phyloP scores from a whole-genome alignment of 352 stramenopile species.

The Globisporangium irregulare region DNA sequence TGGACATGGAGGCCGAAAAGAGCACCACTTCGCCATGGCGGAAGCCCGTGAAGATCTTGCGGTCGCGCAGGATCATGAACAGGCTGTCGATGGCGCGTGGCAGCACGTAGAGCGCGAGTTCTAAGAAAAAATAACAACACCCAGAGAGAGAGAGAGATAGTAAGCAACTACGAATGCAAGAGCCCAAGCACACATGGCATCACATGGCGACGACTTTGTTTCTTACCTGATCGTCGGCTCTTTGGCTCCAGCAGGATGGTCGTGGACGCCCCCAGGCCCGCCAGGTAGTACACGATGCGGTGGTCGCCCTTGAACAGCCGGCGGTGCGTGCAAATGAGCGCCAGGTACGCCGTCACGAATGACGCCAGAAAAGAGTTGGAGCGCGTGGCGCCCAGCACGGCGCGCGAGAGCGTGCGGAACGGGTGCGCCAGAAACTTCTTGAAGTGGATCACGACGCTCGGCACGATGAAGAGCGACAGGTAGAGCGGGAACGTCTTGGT shows the following conservation, averaged over 20 bases:
- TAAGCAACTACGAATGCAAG: too few relatives aligned
- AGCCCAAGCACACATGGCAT: too few relatives aligned
- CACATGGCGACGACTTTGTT: too few relatives aligned
- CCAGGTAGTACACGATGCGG: constrained; percentile 74
- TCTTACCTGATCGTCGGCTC: constrained; percentile 54
- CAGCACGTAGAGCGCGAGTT: constrained; percentile 77
- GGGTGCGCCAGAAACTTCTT: constrained; percentile 72
- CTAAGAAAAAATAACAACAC: constrained; percentile 5
- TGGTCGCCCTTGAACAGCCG: constrained; percentile 56
- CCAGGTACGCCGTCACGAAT: constrained; percentile 73
- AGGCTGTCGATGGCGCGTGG: constrained; percentile 75
- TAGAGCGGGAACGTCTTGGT: constrained; percentile 74
- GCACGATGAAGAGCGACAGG: constrained; percentile 83
- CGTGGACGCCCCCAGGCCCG: constrained; percentile 55
- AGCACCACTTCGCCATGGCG: constrained; percentile 68
- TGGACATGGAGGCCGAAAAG: constrained; percentile 73
- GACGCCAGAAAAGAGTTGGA: constrained; percentile 77
- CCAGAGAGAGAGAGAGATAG: too few relatives aligned
- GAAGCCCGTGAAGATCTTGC: constrained; percentile 62
- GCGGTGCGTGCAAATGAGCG: constrained; percentile 60
- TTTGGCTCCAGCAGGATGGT: constrained; percentile 80
- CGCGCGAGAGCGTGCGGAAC: constrained; percentile 46
- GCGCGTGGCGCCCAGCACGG: constrained; percentile 60
- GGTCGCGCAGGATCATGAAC: constrained; percentile 72
- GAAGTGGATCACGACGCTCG: constrained; percentile 78